A percentile compares a stretch with the other conserved stretches of the same genome.
These are phyloP conservation scores for Aristolochia fimbriata DNA, from an alignment of 164 flowering plant species.

Conservation along the genomic window DNA sequence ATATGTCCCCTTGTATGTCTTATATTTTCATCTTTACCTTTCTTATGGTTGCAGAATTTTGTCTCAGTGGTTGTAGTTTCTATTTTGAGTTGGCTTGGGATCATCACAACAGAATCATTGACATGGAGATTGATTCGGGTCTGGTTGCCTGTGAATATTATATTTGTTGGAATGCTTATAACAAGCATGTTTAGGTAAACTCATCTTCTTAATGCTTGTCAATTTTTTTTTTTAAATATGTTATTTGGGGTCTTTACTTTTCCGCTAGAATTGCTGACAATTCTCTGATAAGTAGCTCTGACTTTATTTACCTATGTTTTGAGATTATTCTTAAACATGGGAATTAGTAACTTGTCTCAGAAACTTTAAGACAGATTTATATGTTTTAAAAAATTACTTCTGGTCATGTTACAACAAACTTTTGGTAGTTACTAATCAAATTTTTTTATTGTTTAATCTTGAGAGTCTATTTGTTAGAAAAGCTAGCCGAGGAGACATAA, in stretches of 20 bases:
- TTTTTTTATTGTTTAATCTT: no score
- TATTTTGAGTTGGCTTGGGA: constrained; percentile 46
- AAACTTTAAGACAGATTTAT: no score
- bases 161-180: constrained; percentile 96
- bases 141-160: constrained; percentile 94
- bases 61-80: constrained; percentile 79
- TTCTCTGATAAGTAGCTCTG: background rate
- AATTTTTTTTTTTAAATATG: background rate
- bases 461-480: no score
- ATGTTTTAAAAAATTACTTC: no score
- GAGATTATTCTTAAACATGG: no score
- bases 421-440: no score
- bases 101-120: constrained; percentile 83
- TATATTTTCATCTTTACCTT: no score
- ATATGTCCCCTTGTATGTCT: no score
- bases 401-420: no score
- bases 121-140: constrained; percentile 79
- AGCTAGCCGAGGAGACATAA: no score
- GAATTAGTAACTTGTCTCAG: no score
- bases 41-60: constrained; percentile 62
- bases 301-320: no score
- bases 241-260: background rate
- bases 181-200: constrained; percentile 94
- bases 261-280: background rate
- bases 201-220: background rate